Conservation (phyloP, 345 rosid genomes). For the Corymbia maculata region DNA sequence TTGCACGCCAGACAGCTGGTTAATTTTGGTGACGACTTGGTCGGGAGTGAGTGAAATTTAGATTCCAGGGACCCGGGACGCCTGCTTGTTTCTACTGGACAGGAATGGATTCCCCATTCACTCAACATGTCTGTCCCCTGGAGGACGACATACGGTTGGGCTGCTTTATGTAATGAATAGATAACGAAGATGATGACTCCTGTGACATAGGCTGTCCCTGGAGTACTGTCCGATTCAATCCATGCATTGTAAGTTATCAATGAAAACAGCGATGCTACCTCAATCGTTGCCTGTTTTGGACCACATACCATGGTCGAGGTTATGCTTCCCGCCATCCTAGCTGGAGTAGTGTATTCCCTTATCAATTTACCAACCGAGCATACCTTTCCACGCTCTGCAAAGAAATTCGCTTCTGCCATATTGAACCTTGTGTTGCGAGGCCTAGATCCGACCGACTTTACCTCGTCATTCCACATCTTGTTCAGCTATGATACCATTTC, state of each 20-base stretch:
- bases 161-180: neutral
- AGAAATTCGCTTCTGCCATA: neutral
- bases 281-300: neutral
- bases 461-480: neutral
- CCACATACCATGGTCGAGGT: neutral
- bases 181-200: neutral
- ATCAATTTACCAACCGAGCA: neutral
- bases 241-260: neutral
- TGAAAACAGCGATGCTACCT: neutral
- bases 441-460: neutral
- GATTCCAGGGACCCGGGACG: neutral
- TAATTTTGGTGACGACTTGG: neutral
- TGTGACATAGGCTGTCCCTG: neutral
- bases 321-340: neutral
- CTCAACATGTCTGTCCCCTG: neutral
- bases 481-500: neutral
- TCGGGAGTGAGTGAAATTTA: neutral
- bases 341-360: neutral
- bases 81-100: neutral
- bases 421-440: neutral
- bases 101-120: neutral
- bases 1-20: neutral
- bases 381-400: neutral
- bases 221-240: neutral
- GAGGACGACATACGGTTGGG: neutral